Evolutionary conservation across 331 rosid genomes (phyloP).

Genomic region (Malus hybrid): DNA sequence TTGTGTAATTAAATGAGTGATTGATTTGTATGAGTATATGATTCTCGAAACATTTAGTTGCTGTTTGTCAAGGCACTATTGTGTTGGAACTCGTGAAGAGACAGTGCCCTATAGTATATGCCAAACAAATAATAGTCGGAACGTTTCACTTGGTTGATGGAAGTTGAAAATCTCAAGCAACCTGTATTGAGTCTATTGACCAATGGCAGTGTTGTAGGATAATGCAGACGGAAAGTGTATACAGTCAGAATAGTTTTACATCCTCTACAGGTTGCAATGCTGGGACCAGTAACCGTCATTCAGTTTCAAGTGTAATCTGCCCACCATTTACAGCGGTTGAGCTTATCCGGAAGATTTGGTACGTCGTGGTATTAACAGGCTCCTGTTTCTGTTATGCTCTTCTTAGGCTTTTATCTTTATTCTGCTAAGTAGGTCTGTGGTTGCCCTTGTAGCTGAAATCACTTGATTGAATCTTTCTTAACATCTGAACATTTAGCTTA

Average conservation of each 20-base stretch:
- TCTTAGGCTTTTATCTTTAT: not conserved
- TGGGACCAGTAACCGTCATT: constrained; percentile 43
- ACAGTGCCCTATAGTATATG: too few species aligned
- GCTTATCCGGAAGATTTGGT: constrained; percentile 88
- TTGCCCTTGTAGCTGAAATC: not conserved
- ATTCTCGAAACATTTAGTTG: not conserved
- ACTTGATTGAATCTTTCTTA: not conserved
- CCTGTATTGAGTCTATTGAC: not conserved
- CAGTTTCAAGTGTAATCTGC: constrained; percentile 55
- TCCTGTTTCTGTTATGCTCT: not conserved
- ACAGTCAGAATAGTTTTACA: too few species aligned
- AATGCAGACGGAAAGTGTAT: constrained; percentile 65
- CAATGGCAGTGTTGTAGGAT: constrained; percentile 49
- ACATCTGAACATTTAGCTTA: not conserved
- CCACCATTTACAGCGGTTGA: constrained; percentile 77
- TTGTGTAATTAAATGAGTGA: too few species aligned
- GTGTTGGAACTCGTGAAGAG: not conserved
- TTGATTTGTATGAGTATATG: not conserved
- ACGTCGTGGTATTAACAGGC: constrained; percentile 11
- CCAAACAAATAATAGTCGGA: not conserved
- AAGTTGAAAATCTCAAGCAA: not conserved
- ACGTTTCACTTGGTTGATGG: not conserved
- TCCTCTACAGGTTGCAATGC: constrained; percentile 49
- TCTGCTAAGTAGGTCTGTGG: not conserved
- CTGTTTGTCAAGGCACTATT: not conserved